These are phyloP conservation scores for Batrachochytrium dendrobatidis DNA, from an alignment of 371 early-diverging fungal genomes.

Conservation along the genomic window DNA sequence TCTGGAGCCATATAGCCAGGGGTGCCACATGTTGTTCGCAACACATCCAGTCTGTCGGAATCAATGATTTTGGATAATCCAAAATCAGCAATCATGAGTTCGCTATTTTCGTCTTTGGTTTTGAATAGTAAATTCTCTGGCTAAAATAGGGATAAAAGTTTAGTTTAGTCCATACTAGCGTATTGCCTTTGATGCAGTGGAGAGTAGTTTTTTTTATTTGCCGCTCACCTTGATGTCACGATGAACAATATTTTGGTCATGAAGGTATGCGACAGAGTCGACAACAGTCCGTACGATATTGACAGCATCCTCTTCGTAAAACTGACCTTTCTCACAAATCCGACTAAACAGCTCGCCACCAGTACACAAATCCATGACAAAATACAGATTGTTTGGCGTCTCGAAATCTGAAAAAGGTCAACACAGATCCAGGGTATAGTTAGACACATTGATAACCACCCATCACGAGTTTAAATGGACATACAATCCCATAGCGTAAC, in stretches of 20 bases:
- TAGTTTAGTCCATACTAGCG: too few species aligned
- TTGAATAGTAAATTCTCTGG: conserved; percentile 83
- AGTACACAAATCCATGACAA: conserved; percentile 81
- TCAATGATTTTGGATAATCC: conserved; percentile 80
- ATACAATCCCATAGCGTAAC: conserved; percentile 69
- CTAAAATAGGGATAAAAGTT: conserved; percentile 38
- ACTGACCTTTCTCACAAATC: conserved; percentile 69
- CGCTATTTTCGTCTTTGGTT: conserved; percentile 58
- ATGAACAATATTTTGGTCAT: conserved; percentile 79
- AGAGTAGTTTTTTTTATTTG: not conserved
- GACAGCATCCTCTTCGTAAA: conserved; percentile 83
- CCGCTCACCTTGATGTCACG: conserved; percentile 58
- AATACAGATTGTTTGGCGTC: conserved; percentile 79
- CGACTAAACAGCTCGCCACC: conserved; percentile 91
- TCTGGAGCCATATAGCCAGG: conserved; percentile 47
- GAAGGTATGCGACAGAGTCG: conserved; percentile 74
- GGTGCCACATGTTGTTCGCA: conserved; percentile 75
- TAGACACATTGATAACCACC: too few species aligned
- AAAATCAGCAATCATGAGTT: conserved; percentile 81
- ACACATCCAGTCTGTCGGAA: conserved; percentile 62
- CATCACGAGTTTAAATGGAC: not conserved
- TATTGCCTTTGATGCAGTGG: not conserved
- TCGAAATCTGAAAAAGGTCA: conserved; percentile 61
- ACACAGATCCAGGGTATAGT: not conserved
- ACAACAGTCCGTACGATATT: conserved; percentile 65